These are phyloP conservation scores for Austroboletus eburneus DNA, from an alignment of 768 basidiomycete species.

Conservation along the genomic window DNA sequence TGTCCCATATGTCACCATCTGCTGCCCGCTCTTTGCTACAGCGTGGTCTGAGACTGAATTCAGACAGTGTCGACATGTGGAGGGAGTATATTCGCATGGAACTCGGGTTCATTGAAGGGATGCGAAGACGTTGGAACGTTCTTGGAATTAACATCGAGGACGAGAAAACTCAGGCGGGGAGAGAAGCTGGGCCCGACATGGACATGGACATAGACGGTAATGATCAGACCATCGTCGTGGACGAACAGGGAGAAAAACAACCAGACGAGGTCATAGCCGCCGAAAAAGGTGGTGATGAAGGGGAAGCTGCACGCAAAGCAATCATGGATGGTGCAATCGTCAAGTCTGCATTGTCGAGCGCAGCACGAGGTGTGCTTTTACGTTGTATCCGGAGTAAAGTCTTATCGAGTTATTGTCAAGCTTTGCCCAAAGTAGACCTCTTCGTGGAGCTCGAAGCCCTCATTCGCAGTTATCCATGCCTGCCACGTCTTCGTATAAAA, in stretches of 20 bases:
- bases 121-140: constrained; percentile 75
- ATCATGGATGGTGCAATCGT: constrained; percentile 81
- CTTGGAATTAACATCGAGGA: constrained; percentile 53
- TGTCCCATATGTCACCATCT: constrained; percentile 67
- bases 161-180: constrained; percentile 10
- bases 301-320: constrained; percentile 53
- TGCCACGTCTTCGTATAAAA: constrained; percentile 33
- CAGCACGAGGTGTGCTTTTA: constrained; percentile 57
- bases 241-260: constrained; percentile 21
- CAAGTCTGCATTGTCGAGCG: constrained; percentile 69
- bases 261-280: constrained; percentile 28
- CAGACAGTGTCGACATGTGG: constrained; percentile 76
- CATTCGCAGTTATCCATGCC: constrained; percentile 40
- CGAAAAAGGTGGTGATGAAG: constrained; percentile 41
- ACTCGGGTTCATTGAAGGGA: constrained; percentile 74
- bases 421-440: constrained; percentile 38
- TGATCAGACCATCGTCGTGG: constrained; percentile 12
- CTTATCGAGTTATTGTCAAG: constrained; percentile 24
- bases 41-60: constrained; percentile 77
- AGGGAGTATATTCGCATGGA: constrained; percentile 90
- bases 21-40: constrained; percentile 81
- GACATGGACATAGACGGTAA: constrained; percentile 20
- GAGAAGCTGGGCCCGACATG: constrained; percentile 25
- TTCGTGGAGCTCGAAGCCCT: constrained; percentile 41
- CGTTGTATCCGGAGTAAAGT: constrained; percentile 11